Conservation (phyloP, 1,284 basidiomycete genomes). For the Boletellus sp. region DNA sequence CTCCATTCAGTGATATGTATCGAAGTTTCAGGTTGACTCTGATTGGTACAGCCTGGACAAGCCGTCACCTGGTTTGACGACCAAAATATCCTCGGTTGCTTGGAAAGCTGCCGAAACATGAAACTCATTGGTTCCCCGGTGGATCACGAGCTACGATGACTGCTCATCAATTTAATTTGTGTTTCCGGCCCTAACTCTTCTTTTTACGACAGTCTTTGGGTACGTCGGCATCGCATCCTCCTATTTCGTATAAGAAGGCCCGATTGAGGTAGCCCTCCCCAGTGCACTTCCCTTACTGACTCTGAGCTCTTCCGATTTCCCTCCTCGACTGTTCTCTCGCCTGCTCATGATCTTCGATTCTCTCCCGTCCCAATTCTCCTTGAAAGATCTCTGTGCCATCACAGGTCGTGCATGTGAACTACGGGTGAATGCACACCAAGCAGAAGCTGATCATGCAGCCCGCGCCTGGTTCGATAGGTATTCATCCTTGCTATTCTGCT, state of each 20-base stretch:
- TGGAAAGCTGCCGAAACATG: slow-evolving; percentile 21
- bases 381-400: slow-evolving; percentile 33
- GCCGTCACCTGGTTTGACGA: slow-evolving; percentile 24
- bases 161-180: slow-evolving; percentile 25
- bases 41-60: not conserved
- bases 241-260: slow-evolving; percentile 32
- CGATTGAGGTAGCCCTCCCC: slow-evolving; percentile 2
- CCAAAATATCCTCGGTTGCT: slow-evolving; percentile 15
- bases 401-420: slow-evolving; percentile 37
- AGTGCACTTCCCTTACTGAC: slow-evolving; percentile 22
- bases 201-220: slow-evolving; percentile 22
- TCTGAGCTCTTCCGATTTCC: slow-evolving; percentile 22
- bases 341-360: slow-evolving; percentile 26
- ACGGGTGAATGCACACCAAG: slow-evolving; percentile 29
- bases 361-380: slow-evolving; percentile 32
- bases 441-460: slow-evolving; percentile 31
- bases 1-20: slow-evolving; percentile 5
- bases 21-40: slow-evolving; percentile 15
- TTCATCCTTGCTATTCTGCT: not conserved
- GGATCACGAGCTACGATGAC: no score
- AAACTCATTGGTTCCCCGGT: no score
- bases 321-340: slow-evolving; percentile 7
- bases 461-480: slow-evolving; percentile 32
- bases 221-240: slow-evolving; percentile 18
- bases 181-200: slow-evolving; percentile 20